phyloP scores from a whole-genome alignment of 1,139 yeast genomes.

The Entelexis sorbosivorans region DNA sequence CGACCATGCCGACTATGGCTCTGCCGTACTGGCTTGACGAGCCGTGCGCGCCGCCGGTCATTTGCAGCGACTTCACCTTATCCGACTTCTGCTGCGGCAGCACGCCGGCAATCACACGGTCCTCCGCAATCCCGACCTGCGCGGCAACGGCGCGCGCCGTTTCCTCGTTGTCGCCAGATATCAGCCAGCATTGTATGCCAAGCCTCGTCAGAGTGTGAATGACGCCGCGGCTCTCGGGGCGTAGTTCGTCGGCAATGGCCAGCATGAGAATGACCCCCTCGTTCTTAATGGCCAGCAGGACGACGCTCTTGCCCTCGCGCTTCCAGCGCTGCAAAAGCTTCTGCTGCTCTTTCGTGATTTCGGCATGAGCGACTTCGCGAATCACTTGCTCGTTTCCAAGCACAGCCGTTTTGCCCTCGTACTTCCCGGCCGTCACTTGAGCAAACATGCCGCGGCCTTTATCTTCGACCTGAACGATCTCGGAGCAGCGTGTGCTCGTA shows the following conservation, averaged over 20 bases:
- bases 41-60: conserved; percentile 25
- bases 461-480: conserved; percentile 39
- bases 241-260: conserved; percentile 54
- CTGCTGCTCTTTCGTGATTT: conserved; percentile 22
- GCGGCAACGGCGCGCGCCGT: conserved; percentile 61
- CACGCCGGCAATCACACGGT: conserved; percentile 59
- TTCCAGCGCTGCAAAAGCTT: conserved; percentile 51
- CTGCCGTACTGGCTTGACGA: conserved; percentile 22
- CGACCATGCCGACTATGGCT: conserved; percentile 52
- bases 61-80: conserved; percentile 46
- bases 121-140: conserved; percentile 46
- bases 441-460: conserved; percentile 50
- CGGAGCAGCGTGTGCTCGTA: conserved; percentile 36
- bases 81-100: conserved; percentile 62
- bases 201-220: conserved; percentile 37
- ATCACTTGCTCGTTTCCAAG: conserved; percentile 49
- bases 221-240: conserved; percentile 51
- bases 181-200: conserved; percentile 59
- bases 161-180: conserved; percentile 53
- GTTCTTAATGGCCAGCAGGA: conserved; percentile 41
- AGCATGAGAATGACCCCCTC: conserved; percentile 36
- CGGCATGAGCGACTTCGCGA: conserved; percentile 10
- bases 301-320: conserved; percentile 49
- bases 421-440: conserved; percentile 26
- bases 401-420: conserved; percentile 27